Evolutionary conservation across 352 stramenopile species (phyloP).

Genomic region (Globisporangium spiculum): DNA sequence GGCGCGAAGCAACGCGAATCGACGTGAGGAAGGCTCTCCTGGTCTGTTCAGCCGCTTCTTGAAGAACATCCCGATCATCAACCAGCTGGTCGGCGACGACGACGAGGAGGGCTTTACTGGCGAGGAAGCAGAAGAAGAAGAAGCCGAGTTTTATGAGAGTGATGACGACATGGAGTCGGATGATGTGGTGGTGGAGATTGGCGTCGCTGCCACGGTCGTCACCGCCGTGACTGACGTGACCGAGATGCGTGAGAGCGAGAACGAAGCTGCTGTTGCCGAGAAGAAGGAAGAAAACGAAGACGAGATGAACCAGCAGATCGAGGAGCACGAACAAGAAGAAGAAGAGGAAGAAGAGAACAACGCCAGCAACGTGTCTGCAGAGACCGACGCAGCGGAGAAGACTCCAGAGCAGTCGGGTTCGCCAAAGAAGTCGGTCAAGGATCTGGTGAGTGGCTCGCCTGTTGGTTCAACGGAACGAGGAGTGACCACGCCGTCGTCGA

Average conservation of each 20-base stretch:
- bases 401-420: neutral
- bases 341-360: neutral
- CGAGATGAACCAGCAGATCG: constrained; percentile 7
- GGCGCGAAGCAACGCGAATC: constrained; percentile 8
- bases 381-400: neutral
- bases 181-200: constrained; percentile 8
- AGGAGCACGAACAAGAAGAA: constrained; percentile 2
- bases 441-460: neutral
- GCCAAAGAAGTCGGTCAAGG: constrained; percentile 2
- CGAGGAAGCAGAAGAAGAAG: constrained; percentile 20
- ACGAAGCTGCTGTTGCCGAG: neutral
- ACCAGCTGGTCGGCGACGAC: constrained; percentile 45
- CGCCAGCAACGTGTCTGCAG: neutral
- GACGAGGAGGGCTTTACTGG: constrained; percentile 24
- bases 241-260: constrained; percentile 2
- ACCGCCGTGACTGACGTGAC: neutral
- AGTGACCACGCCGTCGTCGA: constrained; percentile 6
- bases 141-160: neutral
- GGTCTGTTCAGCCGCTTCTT: constrained; percentile 57
- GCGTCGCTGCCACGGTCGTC: neutral
- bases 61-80: constrained; percentile 65
- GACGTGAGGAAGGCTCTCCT: constrained; percentile 13
- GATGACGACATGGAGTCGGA: constrained; percentile 22
- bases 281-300: constrained; percentile 15
- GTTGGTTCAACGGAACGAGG: neutral